Percentiles rank a stretch among this genome's conserved stretches.
These are phyloP conservation scores for Obba rivulosa DNA, from an alignment of 768 basidiomycete genomes.

Conservation along the genomic window DNA sequence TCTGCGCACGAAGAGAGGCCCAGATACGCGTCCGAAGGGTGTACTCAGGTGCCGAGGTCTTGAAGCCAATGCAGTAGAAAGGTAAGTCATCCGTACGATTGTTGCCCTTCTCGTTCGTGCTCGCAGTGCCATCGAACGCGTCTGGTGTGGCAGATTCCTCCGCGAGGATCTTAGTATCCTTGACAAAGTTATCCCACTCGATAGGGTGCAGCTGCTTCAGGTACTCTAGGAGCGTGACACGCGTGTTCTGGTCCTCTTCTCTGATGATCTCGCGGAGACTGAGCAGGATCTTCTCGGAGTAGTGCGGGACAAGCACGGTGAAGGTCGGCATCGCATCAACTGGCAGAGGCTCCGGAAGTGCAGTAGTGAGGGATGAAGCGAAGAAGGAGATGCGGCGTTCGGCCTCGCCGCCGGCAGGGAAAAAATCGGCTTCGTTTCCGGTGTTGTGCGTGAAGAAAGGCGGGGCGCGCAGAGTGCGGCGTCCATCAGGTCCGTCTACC, in stretches of 20 bases:
- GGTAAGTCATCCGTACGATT: constrained; percentile 87
- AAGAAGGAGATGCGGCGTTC: constrained; percentile 99
- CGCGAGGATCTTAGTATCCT: constrained; percentile 97
- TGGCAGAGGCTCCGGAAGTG: constrained; percentile 90
- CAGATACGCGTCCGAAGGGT: constrained; percentile 98
- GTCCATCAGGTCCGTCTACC: constrained; percentile 84
- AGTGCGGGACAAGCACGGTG: constrained; percentile 98
- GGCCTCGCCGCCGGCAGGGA: constrained; percentile 91
- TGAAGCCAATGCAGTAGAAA: constrained; percentile 99
- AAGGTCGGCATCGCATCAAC: constrained; percentile 99
- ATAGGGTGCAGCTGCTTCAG: constrained; percentile 97
- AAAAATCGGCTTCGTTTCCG: constrained; percentile 75
- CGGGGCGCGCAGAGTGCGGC: constrained; percentile 89
- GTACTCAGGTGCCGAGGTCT: constrained; percentile 97
- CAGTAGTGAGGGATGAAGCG: constrained; percentile 93
- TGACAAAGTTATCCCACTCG: constrained; percentile 99
- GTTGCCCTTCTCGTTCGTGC: constrained; percentile 63
- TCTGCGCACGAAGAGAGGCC: constrained; percentile 97
- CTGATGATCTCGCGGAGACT: constrained; percentile 97
- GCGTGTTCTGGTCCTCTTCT: constrained; percentile 94
- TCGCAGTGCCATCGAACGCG: constrained; percentile 47
- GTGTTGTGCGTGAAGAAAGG: constrained; percentile 97
- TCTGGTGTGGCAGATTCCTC: constrained; percentile 59
- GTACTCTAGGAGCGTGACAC: constrained; percentile 96
- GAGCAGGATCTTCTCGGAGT: constrained; percentile 97